phyloP scores from a whole-genome alignment of 2,329 filamentous ascomycete species.

The Sclerotinia minor region DNA sequence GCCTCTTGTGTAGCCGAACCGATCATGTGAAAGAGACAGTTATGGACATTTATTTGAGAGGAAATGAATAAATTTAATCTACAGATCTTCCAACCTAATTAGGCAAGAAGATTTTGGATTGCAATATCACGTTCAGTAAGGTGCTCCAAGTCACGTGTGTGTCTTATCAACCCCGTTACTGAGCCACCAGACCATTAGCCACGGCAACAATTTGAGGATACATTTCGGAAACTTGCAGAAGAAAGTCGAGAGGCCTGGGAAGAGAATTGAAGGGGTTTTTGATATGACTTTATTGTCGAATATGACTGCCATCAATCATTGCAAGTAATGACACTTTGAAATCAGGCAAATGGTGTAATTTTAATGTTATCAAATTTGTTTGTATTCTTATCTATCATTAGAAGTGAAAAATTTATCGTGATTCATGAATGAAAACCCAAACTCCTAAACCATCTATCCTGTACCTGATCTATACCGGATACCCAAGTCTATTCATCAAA shows the following conservation, averaged over 20 bases:
- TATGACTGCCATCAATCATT: neutral
- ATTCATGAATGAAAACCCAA: slow-evolving; percentile 5
- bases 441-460: slow-evolving; percentile 14
- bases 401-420: neutral
- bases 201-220: neutral
- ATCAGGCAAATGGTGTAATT: neutral
- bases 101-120: neutral
- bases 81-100: neutral
- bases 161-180: neutral
- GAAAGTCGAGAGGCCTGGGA: neutral
- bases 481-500: slow-evolving; percentile 2
- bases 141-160: neutral
- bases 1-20: neutral
- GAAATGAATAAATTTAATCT: neutral
- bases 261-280: neutral
- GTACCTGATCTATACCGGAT: slow-evolving; percentile 17
- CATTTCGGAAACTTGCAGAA: neutral
- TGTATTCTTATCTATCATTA: neutral
- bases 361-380: slow-evolving; percentile 2
- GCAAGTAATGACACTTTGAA: neutral
- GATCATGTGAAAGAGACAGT: neutral
- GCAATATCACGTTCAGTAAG: neutral
- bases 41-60: no score
- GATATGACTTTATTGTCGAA: neutral
- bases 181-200: neutral